Percentiles rank a stretch among this genome's conserved stretches.
Evolutionary conservation across 1,284 basidiomycete genomes (phyloP).

Genomic region (Meira nashicola): DNA sequence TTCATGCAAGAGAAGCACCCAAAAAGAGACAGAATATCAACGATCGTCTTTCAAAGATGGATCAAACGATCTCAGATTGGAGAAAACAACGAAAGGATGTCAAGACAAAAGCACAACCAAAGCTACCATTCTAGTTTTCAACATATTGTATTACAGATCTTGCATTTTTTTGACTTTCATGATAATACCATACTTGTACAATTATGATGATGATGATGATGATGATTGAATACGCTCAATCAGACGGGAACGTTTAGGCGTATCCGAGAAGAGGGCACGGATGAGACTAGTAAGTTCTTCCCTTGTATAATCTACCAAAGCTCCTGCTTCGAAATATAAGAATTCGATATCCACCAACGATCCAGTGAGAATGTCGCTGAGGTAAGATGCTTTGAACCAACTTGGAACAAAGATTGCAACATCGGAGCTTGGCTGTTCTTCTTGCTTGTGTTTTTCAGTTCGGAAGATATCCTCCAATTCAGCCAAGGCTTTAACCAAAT

Average conservation of each 20-base stretch:
- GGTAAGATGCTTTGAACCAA: constrained; percentile 50
- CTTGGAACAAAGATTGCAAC: constrained; percentile 42
- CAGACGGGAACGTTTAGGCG: constrained; percentile 33
- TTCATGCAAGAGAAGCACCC: neutral
- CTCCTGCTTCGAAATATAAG: constrained; percentile 76
- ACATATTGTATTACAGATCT: neutral
- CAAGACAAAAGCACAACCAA: neutral
- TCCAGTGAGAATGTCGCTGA: constrained; percentile 44
- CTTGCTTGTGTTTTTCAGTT: constrained; percentile 56
- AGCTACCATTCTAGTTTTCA: constrained; percentile 4
- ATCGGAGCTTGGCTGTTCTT: constrained; percentile 13
- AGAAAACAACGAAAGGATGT: neutral
- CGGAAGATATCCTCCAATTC: constrained; percentile 75
- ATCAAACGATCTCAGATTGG: neutral
- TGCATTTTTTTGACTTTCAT: neutral
- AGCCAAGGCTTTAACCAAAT: constrained; percentile 69
- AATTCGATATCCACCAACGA: constrained; percentile 72
- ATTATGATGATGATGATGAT: neutral
- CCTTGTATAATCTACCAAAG: constrained; percentile 81
- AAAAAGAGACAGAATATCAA: neutral
- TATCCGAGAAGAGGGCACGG: constrained; percentile 73
- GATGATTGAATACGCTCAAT: constrained; percentile 33
- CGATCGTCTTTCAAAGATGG: neutral
- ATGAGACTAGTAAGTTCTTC: constrained; percentile 78
- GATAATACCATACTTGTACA: neutral